Base-by-base conservation (phyloP, 2,329 filamentous ascomycete species). In the Verticillium nonalfalfae region DNA sequence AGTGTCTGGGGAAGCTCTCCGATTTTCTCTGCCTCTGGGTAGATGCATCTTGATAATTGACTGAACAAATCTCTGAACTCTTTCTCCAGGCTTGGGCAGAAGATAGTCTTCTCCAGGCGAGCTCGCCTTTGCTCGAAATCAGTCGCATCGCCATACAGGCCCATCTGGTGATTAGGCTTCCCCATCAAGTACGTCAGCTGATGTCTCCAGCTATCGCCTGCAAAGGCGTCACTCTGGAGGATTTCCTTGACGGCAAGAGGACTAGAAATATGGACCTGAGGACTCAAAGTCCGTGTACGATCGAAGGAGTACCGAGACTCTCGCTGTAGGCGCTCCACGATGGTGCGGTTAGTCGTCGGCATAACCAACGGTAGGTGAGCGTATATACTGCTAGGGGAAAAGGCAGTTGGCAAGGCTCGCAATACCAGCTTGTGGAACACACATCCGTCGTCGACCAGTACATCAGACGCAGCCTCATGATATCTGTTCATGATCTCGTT, bases 381-480 rank as follows among this genome's bases (percentile, higher is more conserved):
- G 67, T 88, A 87, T 62, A 89, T 80, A 54, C 85, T 88, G 72
- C 89, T 84, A 34, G 76, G 71, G 66, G 80, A 80, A 75, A 88
- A 88, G 67, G 85, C 81, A 64, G 84, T 78, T 2, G 87, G 87
- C 73, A 90, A 88, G 9, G 86, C 85, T 39, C 83, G 81, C 34
- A 85, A 76, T 66, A 88, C 80, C 61, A 90, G 77, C 74, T 89
- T 89, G 75, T 88, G 86, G 71, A 89, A 82, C 4, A 89, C 82
- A 66, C 83, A 85, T 21, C 87, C 86, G 66, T 89, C 82, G 67
- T 89, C 81, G 57, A 89, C 40, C 3, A 11, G 6, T 38, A 13
- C 6, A 26, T 58, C 14, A 10, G 56, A 58, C 6, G 40, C 21
- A 33, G 40, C 81, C 65, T 85, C 81, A 31, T 79, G 77, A 69